A percentile compares a stretch with the other conserved stretches of the same genome.
These are phyloP conservation scores for Panaeolus papilionaceus DNA, from an alignment of 768 basidiomycete species.

Conservation along the genomic window DNA sequence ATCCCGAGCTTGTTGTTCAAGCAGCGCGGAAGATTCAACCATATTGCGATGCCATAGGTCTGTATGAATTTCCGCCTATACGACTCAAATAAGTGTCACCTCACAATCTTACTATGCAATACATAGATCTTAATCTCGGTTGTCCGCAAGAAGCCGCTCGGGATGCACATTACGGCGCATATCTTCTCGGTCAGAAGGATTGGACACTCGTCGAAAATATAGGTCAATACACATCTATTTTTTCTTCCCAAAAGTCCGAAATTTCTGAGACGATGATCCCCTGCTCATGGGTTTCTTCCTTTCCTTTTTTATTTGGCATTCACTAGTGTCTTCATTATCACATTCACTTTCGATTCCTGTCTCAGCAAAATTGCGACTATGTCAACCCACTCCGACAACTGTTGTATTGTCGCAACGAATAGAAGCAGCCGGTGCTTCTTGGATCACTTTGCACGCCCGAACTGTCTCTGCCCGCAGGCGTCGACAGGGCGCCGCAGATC, in stretches of 20 bases:
- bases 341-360: conserved; percentile 67
- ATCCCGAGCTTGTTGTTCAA: conserved; percentile 62
- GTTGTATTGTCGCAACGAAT: conserved; percentile 60
- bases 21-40: conserved; percentile 65
- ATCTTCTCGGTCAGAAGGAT: conserved; percentile 74
- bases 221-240: conserved; percentile 43
- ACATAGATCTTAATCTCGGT: conserved; percentile 77
- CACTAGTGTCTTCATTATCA: conserved; percentile 67
- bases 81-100: not conserved
- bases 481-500: conserved; percentile 74
- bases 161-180: conserved; percentile 75
- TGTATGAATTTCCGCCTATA: conserved; percentile 19
- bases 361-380: conserved; percentile 67
- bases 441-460: conserved; percentile 78
- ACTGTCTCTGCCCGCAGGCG: conserved; percentile 73
- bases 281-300: not conserved
- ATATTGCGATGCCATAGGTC: conserved; percentile 77
- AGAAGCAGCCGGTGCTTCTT: conserved; percentile 70
- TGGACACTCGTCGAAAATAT: conserved; percentile 73
- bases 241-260: conserved; percentile 7
- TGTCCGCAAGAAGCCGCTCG: conserved; percentile 78
- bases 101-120: conserved; percentile 20
- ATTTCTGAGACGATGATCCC: not conserved
- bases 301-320: not conserved
- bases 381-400: conserved; percentile 61